Evolutionary conservation across 2,329 filamentous ascomycete genomes (phyloP).

Genomic region (Diaporthe sp.): DNA sequence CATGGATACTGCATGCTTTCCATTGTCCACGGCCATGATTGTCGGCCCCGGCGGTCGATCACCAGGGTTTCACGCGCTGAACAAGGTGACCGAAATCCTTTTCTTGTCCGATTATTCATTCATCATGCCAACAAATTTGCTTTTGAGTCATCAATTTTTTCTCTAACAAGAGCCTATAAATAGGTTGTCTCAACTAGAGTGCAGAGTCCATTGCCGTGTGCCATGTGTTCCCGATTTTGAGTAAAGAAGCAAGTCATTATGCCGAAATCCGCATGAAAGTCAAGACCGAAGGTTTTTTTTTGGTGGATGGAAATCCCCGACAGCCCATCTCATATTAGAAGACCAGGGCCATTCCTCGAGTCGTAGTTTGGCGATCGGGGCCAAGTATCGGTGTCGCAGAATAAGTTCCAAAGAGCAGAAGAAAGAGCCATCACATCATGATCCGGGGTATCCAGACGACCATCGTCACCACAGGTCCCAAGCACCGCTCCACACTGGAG

Average conservation of each 20-base stretch:
- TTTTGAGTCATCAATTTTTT: constrained; percentile 31
- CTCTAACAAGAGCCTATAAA: constrained; percentile 16
- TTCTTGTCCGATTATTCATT: not conserved
- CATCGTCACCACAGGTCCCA: constrained; percentile 37
- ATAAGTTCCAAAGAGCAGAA: constrained; percentile 16
- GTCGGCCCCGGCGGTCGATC: too few relatives aligned
- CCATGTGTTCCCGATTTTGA: constrained; percentile 33
- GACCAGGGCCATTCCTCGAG: constrained; percentile 26
- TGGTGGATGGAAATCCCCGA: constrained; percentile 21
- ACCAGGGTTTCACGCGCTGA: not conserved
- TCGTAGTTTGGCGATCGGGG: constrained; percentile 22
- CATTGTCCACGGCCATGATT: not conserved
- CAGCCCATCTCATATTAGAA: constrained; percentile 16
- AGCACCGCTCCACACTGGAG: constrained; percentile 36
- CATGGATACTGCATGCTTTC: not conserved
- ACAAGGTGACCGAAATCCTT: not conserved
- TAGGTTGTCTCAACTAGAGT: constrained; percentile 29
- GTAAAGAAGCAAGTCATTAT: constrained; percentile 30
- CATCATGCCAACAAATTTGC: constrained; percentile 6
- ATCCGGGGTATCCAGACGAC: constrained; percentile 38
- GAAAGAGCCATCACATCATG: constrained; percentile 36
- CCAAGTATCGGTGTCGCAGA: constrained; percentile 28
- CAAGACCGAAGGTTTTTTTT: constrained; percentile 32
- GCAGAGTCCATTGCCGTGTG: constrained; percentile 31
- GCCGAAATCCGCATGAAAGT: constrained; percentile 32